Evolutionary conservation across 2,329 filamentous ascomycete genomes (phyloP).

Genomic region (Aureobasidium sp.): DNA sequence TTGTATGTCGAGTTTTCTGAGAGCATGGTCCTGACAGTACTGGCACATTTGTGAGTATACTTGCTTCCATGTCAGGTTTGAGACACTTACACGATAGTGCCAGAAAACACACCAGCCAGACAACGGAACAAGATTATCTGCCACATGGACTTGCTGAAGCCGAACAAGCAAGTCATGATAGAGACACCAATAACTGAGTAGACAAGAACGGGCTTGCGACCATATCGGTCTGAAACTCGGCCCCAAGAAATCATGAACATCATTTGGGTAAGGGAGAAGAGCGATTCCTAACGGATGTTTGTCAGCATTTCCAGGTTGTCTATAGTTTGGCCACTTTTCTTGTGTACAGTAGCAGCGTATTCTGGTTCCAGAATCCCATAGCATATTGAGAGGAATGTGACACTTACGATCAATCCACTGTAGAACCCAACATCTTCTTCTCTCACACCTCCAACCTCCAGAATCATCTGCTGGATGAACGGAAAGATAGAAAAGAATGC

Average conservation of each 20-base stretch:
- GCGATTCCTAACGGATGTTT: conserved; percentile 35
- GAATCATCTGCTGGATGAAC: conserved; percentile 72
- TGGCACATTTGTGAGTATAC: neutral
- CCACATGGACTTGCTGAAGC: conserved; percentile 57
- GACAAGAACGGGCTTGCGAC: conserved; percentile 67
- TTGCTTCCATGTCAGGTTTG: too few relatives aligned
- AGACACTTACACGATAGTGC: conserved; percentile 51
- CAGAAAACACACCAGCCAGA: conserved; percentile 65
- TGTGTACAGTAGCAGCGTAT: neutral
- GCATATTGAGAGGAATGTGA: neutral
- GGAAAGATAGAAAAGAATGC: conserved; percentile 82
- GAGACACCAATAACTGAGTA: conserved; percentile 59
- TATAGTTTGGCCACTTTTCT: neutral
- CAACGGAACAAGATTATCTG: conserved; percentile 71
- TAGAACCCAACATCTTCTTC: conserved; percentile 72
- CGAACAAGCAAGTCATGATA: conserved; percentile 58
- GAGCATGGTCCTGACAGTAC: conserved; percentile 68
- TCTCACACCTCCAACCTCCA: conserved; percentile 54
- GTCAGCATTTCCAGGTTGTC: neutral
- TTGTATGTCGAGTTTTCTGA: conserved; percentile 62
- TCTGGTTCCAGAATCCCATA: neutral
- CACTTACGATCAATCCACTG: conserved; percentile 55
- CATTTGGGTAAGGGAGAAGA: conserved; percentile 72
- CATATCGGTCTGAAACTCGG: conserved; percentile 57
- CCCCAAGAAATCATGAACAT: conserved; percentile 72